Evolutionary conservation across 2,329 filamentous ascomycete species (phyloP).

Genomic region (Mariannaea sp.): DNA sequence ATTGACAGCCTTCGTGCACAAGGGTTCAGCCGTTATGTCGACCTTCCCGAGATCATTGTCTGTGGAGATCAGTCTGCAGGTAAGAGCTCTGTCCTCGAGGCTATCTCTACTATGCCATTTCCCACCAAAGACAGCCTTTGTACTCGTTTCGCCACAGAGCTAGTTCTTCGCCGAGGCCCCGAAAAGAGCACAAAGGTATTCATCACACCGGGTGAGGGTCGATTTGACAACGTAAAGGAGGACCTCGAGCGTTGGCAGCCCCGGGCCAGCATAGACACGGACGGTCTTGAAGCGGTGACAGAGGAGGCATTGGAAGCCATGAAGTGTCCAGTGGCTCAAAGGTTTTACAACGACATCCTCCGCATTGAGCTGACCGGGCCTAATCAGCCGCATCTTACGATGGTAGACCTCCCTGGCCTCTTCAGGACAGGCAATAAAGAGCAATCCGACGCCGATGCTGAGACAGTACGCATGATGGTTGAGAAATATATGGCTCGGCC

Average conservation of each 20-base stretch:
- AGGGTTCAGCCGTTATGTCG: slow-evolving; percentile 44
- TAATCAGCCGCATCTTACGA: slow-evolving; percentile 57
- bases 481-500: slow-evolving; percentile 63
- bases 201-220: slow-evolving; percentile 39
- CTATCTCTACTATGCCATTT: slow-evolving; percentile 65
- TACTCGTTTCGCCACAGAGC: slow-evolving; percentile 65
- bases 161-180: slow-evolving; percentile 54
- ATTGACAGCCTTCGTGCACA: slow-evolving; percentile 38
- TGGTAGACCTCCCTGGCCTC: slow-evolving; percentile 64
- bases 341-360: slow-evolving; percentile 54
- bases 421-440: slow-evolving; percentile 51
- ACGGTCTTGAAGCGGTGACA: too few species aligned
- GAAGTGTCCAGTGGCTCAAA: slow-evolving; percentile 45
- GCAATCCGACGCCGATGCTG: slow-evolving; percentile 51
- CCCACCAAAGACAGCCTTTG: slow-evolving; percentile 63
- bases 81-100: slow-evolving; percentile 68
- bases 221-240: slow-evolving; percentile 35
- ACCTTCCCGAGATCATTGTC: slow-evolving; percentile 55
- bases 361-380: slow-evolving; percentile 56
- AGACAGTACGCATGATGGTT: slow-evolving; percentile 52
- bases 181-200: slow-evolving; percentile 41
- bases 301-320: slow-evolving; percentile 46
- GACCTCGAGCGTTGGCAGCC: slow-evolving; percentile 24
- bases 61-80: slow-evolving; percentile 66
- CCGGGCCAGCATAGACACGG: too few species aligned